Evolutionary conservation across 768 basidiomycete genomes (phyloP), one percentile per base, ranked within the genome.

Genomic region (Tricholoma terreum): DNA sequence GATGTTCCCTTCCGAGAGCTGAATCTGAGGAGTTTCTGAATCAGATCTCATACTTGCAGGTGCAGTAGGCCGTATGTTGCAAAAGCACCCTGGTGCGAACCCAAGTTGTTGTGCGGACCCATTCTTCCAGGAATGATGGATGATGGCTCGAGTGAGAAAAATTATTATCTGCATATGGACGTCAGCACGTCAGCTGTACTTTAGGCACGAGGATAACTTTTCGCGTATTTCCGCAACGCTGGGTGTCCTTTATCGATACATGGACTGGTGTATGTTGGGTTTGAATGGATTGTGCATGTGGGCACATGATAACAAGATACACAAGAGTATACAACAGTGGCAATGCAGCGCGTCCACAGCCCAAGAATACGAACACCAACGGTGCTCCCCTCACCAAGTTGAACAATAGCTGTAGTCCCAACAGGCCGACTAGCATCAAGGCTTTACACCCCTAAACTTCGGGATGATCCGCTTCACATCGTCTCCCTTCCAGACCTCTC

Each of bases 381-480:
- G 24, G 24, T 6, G 3, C 2, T 27, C 24, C 24, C 40, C 7
- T 40, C 38, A 40, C 2, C 38, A 12, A 6, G 3, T 5, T 40
- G 17, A 4, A 40, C 15, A n/a, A n/a, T n/a, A 27, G 24, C 24
- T 27, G 2, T 6, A 27, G 24, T 27, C 24, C 24, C 38, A 17
- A 40, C 17, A 17, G 38, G 2, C 6, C 7, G 40, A 21, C 17
- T 42, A 52, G 24, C 30, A 48, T 52, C 34, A 52, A 36, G 34
- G 34, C 34, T 43, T 43, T 24, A 43, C 30, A 15, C 34, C 30
- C 12, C 35, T 53, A 38, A 43, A 24, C 27, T 43, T 19, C 2
- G 56, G 59, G 27, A 60, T 52, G 22, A 50, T 34, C 48, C 30
- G 51, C 50, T 33, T 52, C 54, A 57, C 19, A 42, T 59, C 63